Evolutionary conservation across 352 stramenopile species (phyloP).

Genomic region (Phytophthora rubi): DNA sequence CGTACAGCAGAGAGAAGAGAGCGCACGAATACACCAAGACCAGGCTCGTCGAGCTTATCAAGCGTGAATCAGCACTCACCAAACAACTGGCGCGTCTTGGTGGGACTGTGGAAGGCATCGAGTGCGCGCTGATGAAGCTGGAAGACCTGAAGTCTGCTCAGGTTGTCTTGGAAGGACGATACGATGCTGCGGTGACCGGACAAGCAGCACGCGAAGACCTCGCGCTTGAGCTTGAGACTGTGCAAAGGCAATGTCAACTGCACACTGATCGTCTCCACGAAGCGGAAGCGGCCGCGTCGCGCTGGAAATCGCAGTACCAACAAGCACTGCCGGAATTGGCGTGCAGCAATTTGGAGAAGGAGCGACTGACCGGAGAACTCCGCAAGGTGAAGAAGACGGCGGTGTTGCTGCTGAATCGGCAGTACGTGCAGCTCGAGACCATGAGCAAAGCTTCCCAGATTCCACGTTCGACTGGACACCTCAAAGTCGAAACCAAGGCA

Average conservation of each 20-base stretch:
- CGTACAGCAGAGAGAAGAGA: constrained; percentile 40
- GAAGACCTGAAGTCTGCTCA: constrained; percentile 35
- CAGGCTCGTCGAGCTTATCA: constrained; percentile 31
- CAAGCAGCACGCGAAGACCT: constrained; percentile 13
- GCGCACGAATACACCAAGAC: constrained; percentile 44
- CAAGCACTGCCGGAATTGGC: constrained; percentile 19
- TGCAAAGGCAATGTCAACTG: constrained; percentile 4
- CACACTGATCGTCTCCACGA: constrained; percentile 23
- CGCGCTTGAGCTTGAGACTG: constrained; percentile 7
- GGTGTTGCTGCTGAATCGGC: constrained; percentile 33
- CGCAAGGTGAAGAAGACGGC: constrained; percentile 34
- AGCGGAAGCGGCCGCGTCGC: constrained; percentile 16
- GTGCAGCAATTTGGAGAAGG: constrained; percentile 24
- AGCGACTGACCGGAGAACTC: constrained; percentile 23
- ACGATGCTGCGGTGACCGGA: constrained; percentile 1
- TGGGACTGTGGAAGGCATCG: constrained; percentile 26
- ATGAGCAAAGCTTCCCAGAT: constrained; percentile 4
- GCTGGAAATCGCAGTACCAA: constrained; percentile 31
- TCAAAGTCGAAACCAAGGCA: constrained; percentile 19
- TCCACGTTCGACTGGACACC: neutral
- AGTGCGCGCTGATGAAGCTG: constrained; percentile 32
- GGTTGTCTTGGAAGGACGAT: constrained; percentile 6
- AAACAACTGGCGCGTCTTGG: constrained; percentile 29
- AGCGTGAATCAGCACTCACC: constrained; percentile 24
- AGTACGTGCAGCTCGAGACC: constrained; percentile 18